Conservation (phyloP, 2,329 filamentous ascomycete genomes). For the Zymoseptoria crescenta region DNA sequence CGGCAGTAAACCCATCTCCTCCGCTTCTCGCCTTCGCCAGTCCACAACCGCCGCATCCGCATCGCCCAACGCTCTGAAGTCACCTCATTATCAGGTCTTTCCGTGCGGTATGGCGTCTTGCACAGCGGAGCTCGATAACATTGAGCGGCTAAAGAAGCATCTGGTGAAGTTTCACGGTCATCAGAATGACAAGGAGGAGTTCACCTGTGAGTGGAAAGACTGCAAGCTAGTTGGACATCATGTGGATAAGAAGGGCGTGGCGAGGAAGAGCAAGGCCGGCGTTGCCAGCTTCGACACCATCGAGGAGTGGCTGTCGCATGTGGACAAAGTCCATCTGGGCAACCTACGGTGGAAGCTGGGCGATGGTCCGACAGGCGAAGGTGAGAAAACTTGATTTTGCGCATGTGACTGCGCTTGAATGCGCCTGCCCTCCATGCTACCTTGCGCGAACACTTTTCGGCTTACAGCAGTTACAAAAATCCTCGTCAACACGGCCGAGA, state of each 20-base stretch:
- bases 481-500: background rate
- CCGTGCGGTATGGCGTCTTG: constrained; percentile 53
- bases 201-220: constrained; percentile 40
- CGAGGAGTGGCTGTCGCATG: constrained; percentile 43
- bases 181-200: constrained; percentile 27
- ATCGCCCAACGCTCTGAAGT: constrained; percentile 5
- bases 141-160: constrained; percentile 53
- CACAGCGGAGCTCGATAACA: constrained; percentile 52
- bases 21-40: constrained; percentile 12
- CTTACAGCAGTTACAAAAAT: background rate
- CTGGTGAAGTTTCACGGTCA: constrained; percentile 48
- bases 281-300: constrained; percentile 30
- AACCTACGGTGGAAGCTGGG: constrained; percentile 50
- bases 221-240: constrained; percentile 29
- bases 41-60: constrained; percentile 2
- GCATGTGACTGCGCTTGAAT: background rate
- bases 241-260: constrained; percentile 18
- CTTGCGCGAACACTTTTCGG: background rate
- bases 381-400: background rate
- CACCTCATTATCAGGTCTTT: constrained; percentile 40
- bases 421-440: too few species aligned
- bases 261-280: constrained; percentile 17
- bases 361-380: constrained; percentile 49
- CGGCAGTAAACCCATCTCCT: constrained; percentile 7
- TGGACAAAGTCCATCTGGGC: constrained; percentile 46